Percentiles rank a stretch among this genome's conserved stretches.
Evolutionary conservation across 441 rosid genomes (phyloP).

Genomic region (Melastoma candidum): DNA sequence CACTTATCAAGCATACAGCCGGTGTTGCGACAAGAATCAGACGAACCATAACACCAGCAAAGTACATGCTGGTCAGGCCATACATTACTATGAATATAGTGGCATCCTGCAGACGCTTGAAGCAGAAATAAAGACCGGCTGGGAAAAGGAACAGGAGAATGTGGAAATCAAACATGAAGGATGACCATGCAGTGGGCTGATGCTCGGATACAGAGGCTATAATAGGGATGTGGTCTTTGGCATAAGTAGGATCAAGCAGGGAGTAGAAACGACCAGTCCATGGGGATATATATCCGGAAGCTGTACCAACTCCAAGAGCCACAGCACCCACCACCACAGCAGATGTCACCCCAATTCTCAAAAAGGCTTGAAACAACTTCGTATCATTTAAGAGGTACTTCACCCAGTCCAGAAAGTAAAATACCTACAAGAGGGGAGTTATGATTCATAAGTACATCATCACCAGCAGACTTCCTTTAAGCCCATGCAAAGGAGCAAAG

Average conservation of each 20-base stretch:
- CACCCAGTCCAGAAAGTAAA: slow-evolving; percentile 92
- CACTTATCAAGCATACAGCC: slow-evolving; percentile 91
- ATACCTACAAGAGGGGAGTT: slow-evolving; percentile 39
- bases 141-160: slow-evolving; percentile 97
- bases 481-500: too few relatives aligned
- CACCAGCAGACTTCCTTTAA: too few relatives aligned
- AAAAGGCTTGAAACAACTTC: slow-evolving; percentile 78
- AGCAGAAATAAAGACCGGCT: slow-evolving; percentile 98
- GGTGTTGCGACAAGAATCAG: slow-evolving; percentile 96
- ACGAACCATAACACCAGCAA: slow-evolving; percentile 99
- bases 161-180: slow-evolving; percentile 98
- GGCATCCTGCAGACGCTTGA: slow-evolving; percentile 93
- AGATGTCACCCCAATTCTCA: slow-evolving; percentile 72
- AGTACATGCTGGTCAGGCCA: slow-evolving; percentile 98
- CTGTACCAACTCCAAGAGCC: slow-evolving; percentile 83
- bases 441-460: not conserved
- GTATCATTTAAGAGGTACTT: slow-evolving; percentile 70
- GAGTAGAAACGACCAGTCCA: slow-evolving; percentile 99
- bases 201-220: slow-evolving; percentile 99
- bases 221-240: slow-evolving; percentile 95
- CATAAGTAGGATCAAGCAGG: slow-evolving; percentile 91
- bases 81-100: slow-evolving; percentile 97
- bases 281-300: slow-evolving; percentile 96
- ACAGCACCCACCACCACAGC: slow-evolving; percentile 63
- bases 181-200: slow-evolving; percentile 99